A percentile compares a stretch with the other conserved stretches of the same genome.
phyloP scores from a whole-genome alignment of 768 basidiomycete genomes.

The Royoungia palumana region DNA sequence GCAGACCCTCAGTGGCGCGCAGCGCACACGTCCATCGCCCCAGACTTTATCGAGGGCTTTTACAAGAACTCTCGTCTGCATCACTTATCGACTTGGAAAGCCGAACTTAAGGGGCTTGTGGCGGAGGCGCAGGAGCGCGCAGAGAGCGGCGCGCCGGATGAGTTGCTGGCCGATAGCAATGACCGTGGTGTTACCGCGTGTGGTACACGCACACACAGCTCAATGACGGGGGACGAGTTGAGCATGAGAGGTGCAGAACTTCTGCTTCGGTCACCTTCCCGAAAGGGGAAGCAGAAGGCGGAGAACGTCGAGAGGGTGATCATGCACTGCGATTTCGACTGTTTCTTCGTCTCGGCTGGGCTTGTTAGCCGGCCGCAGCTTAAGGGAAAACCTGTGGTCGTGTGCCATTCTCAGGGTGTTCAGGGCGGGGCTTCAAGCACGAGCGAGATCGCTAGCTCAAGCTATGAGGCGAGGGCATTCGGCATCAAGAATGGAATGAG shows the following conservation, averaged over 20 bases:
- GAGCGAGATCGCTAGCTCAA: slow-evolving; percentile 91
- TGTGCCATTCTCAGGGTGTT: slow-evolving; percentile 87
- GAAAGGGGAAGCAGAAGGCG: slow-evolving; percentile 53
- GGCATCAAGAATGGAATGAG: slow-evolving; percentile 96
- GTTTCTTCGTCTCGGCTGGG: slow-evolving; percentile 95
- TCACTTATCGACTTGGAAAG: slow-evolving; percentile 88
- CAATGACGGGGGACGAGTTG: slow-evolving; percentile 23
- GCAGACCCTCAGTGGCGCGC: slow-evolving; percentile 81
- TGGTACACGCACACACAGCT: neutral
- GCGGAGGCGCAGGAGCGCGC: slow-evolving; percentile 73
- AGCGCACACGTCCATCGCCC: slow-evolving; percentile 81
- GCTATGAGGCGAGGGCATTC: slow-evolving; percentile 87
- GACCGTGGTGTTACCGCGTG: neutral
- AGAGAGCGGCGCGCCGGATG: slow-evolving; percentile 37
- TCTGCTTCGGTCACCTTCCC: slow-evolving; percentile 45
- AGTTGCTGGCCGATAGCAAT: neutral
- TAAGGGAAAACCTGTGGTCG: slow-evolving; percentile 85
- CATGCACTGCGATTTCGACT: slow-evolving; percentile 96
- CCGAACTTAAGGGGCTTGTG: slow-evolving; percentile 79
- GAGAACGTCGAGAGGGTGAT: slow-evolving; percentile 58
- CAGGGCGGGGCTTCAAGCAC: slow-evolving; percentile 77
- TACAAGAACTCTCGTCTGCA: slow-evolving; percentile 90
- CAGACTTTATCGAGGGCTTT: slow-evolving; percentile 84
- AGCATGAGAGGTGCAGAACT: slow-evolving; percentile 56
- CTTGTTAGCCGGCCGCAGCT: slow-evolving; percentile 75